These are phyloP conservation scores for Cryptosporidium baileyi DNA, from an alignment of 169 alveolate species.

Conservation along the genomic window DNA sequence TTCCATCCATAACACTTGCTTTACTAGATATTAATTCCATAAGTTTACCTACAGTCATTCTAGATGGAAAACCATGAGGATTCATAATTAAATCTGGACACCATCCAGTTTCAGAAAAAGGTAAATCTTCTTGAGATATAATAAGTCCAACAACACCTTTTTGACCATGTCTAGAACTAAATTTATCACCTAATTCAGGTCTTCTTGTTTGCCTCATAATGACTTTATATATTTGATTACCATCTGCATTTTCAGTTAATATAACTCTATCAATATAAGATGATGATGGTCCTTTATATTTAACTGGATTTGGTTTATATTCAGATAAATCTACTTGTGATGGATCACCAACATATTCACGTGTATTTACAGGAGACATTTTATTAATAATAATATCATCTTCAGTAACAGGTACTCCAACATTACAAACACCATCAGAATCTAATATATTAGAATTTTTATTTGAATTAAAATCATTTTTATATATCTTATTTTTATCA, in stretches of 20 bases:
- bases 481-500: not conserved
- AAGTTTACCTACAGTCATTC: conserved; percentile 99
- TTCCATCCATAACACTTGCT: conserved; percentile 95
- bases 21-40: conserved; percentile 96
- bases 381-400: conserved; percentile 91
- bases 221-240: conserved; percentile 89
- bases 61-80: conserved; percentile 99
- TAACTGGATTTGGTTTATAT: conserved; percentile 71
- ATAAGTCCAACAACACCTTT: conserved; percentile 99
- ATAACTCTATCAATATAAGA: conserved; percentile 94
- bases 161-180: conserved; percentile 99
- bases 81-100: conserved; percentile 99
- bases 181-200: conserved; percentile 99
- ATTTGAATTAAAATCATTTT: not conserved
- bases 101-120: conserved; percentile 99
- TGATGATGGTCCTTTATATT: conserved; percentile 86
- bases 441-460: conserved; percentile 76
- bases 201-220: conserved; percentile 92
- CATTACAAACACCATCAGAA: conserved; percentile 91
- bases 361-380: conserved; percentile 80
- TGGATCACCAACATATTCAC: conserved; percentile 75
- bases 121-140: conserved; percentile 96
- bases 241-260: conserved; percentile 90
- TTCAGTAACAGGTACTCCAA: conserved; percentile 87
- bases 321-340: conserved; percentile 70